A percentile compares a stretch with the other conserved stretches of the same genome.
These are phyloP conservation scores for Protostelium mycophagum DNA, from an alignment of 78 protist species.

Conservation along the genomic window DNA sequence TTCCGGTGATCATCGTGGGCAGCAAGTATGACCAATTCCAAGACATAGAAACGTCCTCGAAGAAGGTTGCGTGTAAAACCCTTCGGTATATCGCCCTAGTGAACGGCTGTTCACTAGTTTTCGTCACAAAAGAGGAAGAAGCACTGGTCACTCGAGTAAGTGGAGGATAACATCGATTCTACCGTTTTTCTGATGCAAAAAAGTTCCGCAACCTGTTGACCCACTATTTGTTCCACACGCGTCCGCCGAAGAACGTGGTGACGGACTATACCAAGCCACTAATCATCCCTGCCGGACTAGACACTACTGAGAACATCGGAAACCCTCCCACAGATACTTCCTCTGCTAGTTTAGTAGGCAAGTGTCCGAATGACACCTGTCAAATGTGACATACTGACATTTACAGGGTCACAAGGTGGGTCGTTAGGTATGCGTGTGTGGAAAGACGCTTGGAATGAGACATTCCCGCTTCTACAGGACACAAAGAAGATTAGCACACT, in stretches of 20 bases:
- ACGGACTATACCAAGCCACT: neutral
- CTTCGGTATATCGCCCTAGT: neutral
- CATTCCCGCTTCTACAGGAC: neutral
- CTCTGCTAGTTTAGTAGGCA: neutral
- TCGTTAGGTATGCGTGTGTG: neutral
- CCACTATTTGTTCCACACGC: neutral
- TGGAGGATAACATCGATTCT: too few species aligned
- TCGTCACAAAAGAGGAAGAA: neutral
- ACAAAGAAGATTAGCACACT: neutral
- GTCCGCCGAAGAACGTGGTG: neutral
- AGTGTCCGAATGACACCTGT: neutral
- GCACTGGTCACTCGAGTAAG: neutral
- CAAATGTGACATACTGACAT: neutral
- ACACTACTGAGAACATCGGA: neutral
- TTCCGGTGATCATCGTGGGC: neutral
- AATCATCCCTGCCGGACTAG: neutral
- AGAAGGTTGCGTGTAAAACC: neutral
- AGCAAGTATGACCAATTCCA: neutral
- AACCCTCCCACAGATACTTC: neutral
- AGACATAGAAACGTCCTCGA: neutral
- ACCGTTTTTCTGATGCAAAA: neutral
- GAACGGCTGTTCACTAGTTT: neutral
- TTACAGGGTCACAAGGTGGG: neutral
- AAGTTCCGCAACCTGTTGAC: neutral
- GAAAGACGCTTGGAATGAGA: neutral